phyloP scores from a whole-genome alignment of 768 basidiomycete genomes.

The Boletus pseudopeckii region DNA sequence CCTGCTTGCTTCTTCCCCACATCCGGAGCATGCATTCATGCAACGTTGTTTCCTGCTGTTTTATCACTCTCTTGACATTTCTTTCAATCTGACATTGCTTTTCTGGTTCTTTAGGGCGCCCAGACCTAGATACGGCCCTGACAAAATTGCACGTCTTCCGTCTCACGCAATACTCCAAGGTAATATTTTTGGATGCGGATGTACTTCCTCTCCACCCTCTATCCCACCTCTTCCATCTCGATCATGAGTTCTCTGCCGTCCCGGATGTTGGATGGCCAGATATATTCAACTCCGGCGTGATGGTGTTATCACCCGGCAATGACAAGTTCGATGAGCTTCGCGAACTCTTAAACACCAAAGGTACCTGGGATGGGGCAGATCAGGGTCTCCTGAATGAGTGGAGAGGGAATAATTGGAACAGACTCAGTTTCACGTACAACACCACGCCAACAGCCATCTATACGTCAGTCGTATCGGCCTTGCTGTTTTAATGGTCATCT shows the following conservation, averaged over 20 bases:
- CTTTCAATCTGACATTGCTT: constrained; percentile 9
- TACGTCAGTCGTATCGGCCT: constrained; percentile 59
- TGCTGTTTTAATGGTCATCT: constrained; percentile 26
- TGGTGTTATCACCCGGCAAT: constrained; percentile 80
- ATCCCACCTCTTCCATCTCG: constrained; percentile 84
- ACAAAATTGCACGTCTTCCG: constrained; percentile 97
- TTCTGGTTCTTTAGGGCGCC: constrained; percentile 64
- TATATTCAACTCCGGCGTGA: constrained; percentile 96
- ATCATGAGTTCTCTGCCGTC: constrained; percentile 85
- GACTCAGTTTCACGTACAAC: constrained; percentile 96
- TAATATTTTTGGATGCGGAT: constrained; percentile 92
- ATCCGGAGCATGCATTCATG: constrained; percentile 7
- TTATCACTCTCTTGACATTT: constrained; percentile 8
- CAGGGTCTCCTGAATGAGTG: constrained; percentile 97
- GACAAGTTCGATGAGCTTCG: constrained; percentile 78
- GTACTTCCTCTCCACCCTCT: constrained; percentile 85
- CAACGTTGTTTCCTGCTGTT: constrained; percentile 20
- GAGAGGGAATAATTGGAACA: constrained; percentile 82
- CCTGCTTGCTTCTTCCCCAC: constrained; percentile 1
- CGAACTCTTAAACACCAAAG: constrained; percentile 68
- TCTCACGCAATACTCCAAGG: constrained; percentile 77
- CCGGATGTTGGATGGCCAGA: constrained; percentile 99
- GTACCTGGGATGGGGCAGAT: constrained; percentile 98
- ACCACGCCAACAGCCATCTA: constrained; percentile 97
- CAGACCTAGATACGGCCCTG: constrained; percentile 88